Evolutionary conservation across 345 rosid genomes (phyloP).

Genomic region (Acer yangbiense): DNA sequence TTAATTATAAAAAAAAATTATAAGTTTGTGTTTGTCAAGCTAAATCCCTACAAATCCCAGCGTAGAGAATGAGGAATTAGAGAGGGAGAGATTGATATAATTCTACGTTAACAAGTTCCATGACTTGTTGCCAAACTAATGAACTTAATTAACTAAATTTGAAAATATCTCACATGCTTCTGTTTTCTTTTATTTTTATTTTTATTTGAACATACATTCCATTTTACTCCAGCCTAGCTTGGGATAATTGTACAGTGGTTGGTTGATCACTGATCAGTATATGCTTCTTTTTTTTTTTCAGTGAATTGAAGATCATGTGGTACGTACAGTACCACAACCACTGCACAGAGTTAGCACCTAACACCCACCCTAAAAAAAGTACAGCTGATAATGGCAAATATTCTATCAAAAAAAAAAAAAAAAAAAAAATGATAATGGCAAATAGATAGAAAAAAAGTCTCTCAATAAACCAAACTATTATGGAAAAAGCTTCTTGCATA

Average conservation of each 20-base stretch:
- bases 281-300: neutral
- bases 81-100: slow-evolving; percentile 20
- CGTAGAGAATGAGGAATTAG: slow-evolving; percentile 29
- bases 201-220: slow-evolving; percentile 1
- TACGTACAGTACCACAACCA: slow-evolving; percentile 5
- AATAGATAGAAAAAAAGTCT: neutral
- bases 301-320: neutral
- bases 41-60: slow-evolving; percentile 32
- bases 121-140: slow-evolving; percentile 16
- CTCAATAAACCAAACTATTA: neutral
- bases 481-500: neutral
- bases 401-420: too few species aligned
- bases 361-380: slow-evolving; percentile 9
- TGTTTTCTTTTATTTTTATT: neutral
- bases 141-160: neutral
- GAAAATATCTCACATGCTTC: slow-evolving; percentile 8
- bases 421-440: neutral
- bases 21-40: slow-evolving; percentile 4
- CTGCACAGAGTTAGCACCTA: slow-evolving; percentile 1
- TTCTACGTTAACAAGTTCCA: slow-evolving; percentile 32
- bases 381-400: neutral
- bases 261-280: neutral
- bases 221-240: slow-evolving; percentile 11
- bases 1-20: neutral
- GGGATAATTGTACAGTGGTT: neutral